Evolutionary conservation across 2,329 filamentous ascomycete genomes (phyloP), one percentile per base, ranked within the genome.

Genomic region (Sarocladiaceae sp.): DNA sequence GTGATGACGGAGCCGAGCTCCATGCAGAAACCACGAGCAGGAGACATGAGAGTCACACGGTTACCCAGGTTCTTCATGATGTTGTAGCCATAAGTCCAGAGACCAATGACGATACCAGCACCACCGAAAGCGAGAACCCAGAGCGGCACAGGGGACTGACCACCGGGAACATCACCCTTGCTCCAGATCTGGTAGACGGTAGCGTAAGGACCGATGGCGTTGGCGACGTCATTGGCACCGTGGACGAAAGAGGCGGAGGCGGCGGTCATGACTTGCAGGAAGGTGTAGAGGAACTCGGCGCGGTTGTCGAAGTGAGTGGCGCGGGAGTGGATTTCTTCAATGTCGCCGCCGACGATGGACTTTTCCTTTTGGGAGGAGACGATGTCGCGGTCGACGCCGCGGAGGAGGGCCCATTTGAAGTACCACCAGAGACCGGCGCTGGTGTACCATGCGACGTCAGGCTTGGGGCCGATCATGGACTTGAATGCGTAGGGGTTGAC

Each of bases 201-300:
- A 2, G 83, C 79, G 61, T 80, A 84, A 1, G 83, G 83, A 0
- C 82, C 82, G 52, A 84, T 76, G 25, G 82, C 80, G 62, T 78
- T 86, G 59, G 79, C 72, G 18, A 87, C 79, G 55, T 87, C 84
- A 64, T 87, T 87, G 58, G 82, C 81, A 22, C 84, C 84, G 67
- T 87, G 83, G 2, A 79, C 78, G 56, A 86, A 85, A 3, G 81
- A 84, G 13, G 82, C 79, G 28, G 82, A 80, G 57, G 78, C 77
- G 10, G 83, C 82, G 4, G 82, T 82, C 67, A 82, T 71, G 59
- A 83, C 65, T 58, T 83, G 80, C 26, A 82, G 71, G 66, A 81
- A 84, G 5, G 77, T 79, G 65, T 80, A 84, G 47, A 80, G 70
- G 67, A 80, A 80, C 65, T 86, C 82, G 52, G 54, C 46, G 7